Conservation (phyloP, 2,329 filamentous ascomycete genomes). For the Fusarium palustre region DNA sequence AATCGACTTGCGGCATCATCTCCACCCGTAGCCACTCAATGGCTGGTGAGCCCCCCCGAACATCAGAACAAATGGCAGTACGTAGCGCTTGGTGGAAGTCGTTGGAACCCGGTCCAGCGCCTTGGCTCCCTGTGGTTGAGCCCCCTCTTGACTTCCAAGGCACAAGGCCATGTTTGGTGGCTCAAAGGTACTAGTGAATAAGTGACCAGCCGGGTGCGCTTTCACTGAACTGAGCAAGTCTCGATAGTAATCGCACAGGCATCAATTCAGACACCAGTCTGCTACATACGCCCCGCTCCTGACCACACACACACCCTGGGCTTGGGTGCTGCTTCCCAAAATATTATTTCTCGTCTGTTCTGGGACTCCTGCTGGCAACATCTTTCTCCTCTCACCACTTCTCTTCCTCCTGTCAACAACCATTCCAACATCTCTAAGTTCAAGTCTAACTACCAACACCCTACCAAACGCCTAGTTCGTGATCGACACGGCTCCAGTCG, state of each 20-base stretch:
- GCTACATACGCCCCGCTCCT: constrained; percentile 44
- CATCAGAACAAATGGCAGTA: constrained; percentile 21
- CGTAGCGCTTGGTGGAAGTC: constrained; percentile 44
- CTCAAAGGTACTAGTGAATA: constrained; percentile 30
- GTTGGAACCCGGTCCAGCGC: constrained; percentile 45
- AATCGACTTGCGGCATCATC: constrained; percentile 36
- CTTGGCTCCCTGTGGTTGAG: constrained; percentile 43
- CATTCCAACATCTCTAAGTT: constrained; percentile 23
- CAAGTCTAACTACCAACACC: constrained; percentile 38
- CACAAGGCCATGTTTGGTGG: constrained; percentile 32
- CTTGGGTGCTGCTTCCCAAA: constrained; percentile 52
- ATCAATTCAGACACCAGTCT: constrained; percentile 47
- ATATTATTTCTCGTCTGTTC: constrained; percentile 56
- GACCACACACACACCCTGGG: constrained; percentile 47
- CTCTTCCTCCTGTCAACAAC: constrained; percentile 34
- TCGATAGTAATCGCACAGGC: constrained; percentile 49
- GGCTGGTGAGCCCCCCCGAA: constrained; percentile 30
- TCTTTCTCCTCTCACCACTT: constrained; percentile 45
- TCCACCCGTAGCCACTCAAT: constrained; percentile 42
- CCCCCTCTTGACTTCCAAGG: constrained; percentile 40
- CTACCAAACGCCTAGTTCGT: constrained; percentile 44
- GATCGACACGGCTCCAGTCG: constrained; percentile 50
- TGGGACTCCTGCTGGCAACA: constrained; percentile 44
- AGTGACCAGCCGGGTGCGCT: constrained; percentile 22
- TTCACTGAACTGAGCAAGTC: constrained; percentile 31